A percentile compares a stretch with the other conserved stretches of the same genome.
Conservation (phyloP, 495 filamentous ascomycete species). For the Aspergillus haitiensis region DNA sequence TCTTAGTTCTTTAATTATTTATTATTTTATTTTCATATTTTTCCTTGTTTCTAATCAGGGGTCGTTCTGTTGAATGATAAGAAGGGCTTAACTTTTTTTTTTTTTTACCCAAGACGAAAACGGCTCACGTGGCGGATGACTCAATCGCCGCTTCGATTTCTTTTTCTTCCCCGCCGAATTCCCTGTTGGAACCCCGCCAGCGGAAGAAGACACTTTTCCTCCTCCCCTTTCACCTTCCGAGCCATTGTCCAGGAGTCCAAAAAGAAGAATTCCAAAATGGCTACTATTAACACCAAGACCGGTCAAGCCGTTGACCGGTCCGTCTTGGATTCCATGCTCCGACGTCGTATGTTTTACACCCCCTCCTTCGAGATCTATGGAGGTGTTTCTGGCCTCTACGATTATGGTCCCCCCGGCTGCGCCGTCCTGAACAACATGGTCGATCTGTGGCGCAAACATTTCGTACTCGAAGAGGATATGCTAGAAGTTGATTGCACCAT, state of each 20-base stretch:
- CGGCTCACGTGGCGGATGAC: slow-evolving; percentile 45
- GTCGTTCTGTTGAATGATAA: neutral
- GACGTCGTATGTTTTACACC: slow-evolving; percentile 88
- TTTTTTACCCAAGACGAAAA: slow-evolving; percentile 9
- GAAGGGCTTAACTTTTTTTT: slow-evolving; percentile 6
- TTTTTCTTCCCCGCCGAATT: slow-evolving; percentile 41
- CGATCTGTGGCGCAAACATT: slow-evolving; percentile 91
- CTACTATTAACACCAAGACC: slow-evolving; percentile 74
- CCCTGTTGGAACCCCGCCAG: slow-evolving; percentile 20
- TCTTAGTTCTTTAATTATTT: neutral
- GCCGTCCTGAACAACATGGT: slow-evolving; percentile 81
- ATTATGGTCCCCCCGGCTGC: slow-evolving; percentile 82
- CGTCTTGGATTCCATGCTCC: slow-evolving; percentile 77
- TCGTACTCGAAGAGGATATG: slow-evolving; percentile 88
- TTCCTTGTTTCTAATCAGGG: neutral
- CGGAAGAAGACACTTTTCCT: slow-evolving; percentile 24
- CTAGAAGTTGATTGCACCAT: slow-evolving; percentile 84
- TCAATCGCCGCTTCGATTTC: slow-evolving; percentile 44
- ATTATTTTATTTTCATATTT: neutral
- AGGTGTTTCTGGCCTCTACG: slow-evolving; percentile 80
- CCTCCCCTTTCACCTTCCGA: slow-evolving; percentile 24
- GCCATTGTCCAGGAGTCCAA: slow-evolving; percentile 18
- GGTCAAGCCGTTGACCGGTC: slow-evolving; percentile 84
- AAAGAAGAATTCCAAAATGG: slow-evolving; percentile 48
- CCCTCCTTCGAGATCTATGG: slow-evolving; percentile 94